Percentiles rank a stretch among this genome's conserved stretches.
These are phyloP conservation scores for Theileria parva DNA, from an alignment of 169 alveolate species.

Conservation along the genomic window DNA sequence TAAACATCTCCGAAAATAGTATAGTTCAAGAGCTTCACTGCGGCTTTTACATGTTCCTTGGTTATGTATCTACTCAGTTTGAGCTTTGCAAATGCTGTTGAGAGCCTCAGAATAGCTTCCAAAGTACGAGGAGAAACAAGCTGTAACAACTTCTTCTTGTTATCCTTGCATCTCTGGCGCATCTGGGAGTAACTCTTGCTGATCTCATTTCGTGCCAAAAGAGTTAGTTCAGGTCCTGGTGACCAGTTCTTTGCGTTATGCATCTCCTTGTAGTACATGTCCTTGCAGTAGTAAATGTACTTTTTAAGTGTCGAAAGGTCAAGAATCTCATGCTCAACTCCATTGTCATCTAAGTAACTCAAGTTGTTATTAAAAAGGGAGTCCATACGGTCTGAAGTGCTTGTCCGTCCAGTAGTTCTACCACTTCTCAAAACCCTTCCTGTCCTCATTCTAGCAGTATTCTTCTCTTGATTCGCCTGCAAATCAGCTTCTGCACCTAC, in stretches of 20 bases:
- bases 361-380: conserved; percentile 69
- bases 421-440: conserved; percentile 12
- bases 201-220: conserved; percentile 79
- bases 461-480: conserved; percentile 1
- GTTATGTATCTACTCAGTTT: conserved; percentile 79
- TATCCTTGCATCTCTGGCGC: conserved; percentile 69
- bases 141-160: conserved; percentile 69
- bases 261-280: conserved; percentile 70
- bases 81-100: conserved; percentile 86
- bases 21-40: conserved; percentile 77
- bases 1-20: conserved; percentile 78
- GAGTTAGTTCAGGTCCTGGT: conserved; percentile 79
- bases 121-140: conserved; percentile 83
- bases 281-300: conserved; percentile 76
- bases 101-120: conserved; percentile 87
- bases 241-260: conserved; percentile 75
- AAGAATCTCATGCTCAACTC: conserved; percentile 73
- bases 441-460: conserved; percentile 20
- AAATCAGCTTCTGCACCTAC: conserved; percentile 24
- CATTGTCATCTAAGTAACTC: conserved; percentile 71
- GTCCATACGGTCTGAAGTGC: conserved; percentile 64
- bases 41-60: conserved; percentile 75
- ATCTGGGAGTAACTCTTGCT: conserved; percentile 74
- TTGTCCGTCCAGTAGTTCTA: conserved; percentile 20
- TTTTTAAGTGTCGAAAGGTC: conserved; percentile 71